A percentile compares a stretch with the other conserved stretches of the same genome.
These are phyloP conservation scores for Lachancea dasiensis DNA, from an alignment of 805 yeast genomes.

Conservation along the genomic window DNA sequence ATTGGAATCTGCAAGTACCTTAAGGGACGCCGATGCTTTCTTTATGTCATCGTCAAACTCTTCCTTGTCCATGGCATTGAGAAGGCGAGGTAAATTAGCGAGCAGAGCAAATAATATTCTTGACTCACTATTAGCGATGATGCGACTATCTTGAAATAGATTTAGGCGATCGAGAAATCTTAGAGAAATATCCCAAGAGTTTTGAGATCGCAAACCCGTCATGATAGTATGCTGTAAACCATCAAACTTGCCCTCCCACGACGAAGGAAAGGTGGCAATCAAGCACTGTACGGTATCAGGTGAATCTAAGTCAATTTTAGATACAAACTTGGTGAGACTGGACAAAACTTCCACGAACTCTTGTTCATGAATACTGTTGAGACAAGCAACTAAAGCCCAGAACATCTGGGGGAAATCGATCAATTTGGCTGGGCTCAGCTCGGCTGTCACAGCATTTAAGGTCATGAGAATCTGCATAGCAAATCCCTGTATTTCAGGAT, in stretches of 20 bases:
- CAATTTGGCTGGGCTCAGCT: constrained; percentile 67
- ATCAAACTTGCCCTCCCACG: constrained; percentile 92
- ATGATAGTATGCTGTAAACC: constrained; percentile 77
- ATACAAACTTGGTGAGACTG: constrained; percentile 71
- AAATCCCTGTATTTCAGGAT: constrained; percentile 89
- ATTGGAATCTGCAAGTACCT: constrained; percentile 53
- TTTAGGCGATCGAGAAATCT: constrained; percentile 68
- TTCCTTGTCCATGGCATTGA: constrained; percentile 66
- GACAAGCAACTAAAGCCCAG: constrained; percentile 92
- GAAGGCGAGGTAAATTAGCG: constrained; percentile 76
- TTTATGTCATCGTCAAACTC: constrained; percentile 45
- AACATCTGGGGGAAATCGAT: constrained; percentile 88
- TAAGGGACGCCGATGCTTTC: constrained; percentile 50
- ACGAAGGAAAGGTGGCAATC: constrained; percentile 82
- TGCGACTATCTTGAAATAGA: constrained; percentile 59
- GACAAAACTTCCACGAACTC: constrained; percentile 87
- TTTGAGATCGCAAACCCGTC: constrained; percentile 78
- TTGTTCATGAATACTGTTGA: constrained; percentile 84
- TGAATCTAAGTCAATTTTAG: constrained; percentile 80
- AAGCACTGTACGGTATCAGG: constrained; percentile 80
- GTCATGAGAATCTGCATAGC: constrained; percentile 98
- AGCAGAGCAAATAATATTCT: constrained; percentile 67
- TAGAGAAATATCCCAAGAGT: constrained; percentile 72
- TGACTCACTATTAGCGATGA: constrained; percentile 66
- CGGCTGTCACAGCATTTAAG: constrained; percentile 84